phyloP scores from a whole-genome alignment of 1,284 basidiomycete species.

The Cutaneotrichosporon dermatis region DNA sequence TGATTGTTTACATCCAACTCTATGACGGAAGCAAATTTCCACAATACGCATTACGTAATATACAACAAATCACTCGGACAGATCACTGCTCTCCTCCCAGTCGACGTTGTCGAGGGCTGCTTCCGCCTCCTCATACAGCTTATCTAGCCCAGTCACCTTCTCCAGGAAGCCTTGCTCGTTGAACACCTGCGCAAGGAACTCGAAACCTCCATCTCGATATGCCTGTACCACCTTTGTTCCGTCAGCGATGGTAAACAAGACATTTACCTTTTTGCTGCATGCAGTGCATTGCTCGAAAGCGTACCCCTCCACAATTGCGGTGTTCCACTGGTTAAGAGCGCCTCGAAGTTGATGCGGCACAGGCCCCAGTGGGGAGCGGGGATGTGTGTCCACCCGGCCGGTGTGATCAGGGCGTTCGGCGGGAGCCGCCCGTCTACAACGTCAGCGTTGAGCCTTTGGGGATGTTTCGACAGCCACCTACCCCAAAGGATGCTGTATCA shows the following conservation, averaged over 20 bases:
- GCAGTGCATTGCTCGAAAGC: constrained; percentile 88
- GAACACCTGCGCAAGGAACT: constrained; percentile 75
- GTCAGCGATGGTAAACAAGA: background rate
- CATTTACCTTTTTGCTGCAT: constrained; percentile 69
- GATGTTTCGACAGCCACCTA: constrained; percentile 45
- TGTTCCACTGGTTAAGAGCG: constrained; percentile 79
- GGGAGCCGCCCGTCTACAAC: constrained; percentile 59
- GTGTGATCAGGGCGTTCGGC: constrained; percentile 45
- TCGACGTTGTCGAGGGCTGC: constrained; percentile 19
- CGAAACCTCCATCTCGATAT: constrained; percentile 70
- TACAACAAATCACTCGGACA: too few relatives aligned
- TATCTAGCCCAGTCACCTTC: constrained; percentile 75
- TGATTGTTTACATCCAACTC: constrained; percentile 5
- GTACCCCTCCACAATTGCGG: constrained; percentile 73
- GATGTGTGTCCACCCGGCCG: too few relatives aligned
- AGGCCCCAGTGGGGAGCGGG: constrained; percentile 65
- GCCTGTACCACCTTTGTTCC: constrained; percentile 63
- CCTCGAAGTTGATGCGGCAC: constrained; percentile 94
- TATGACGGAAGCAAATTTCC: background rate
- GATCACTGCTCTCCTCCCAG: constrained; percentile 16
- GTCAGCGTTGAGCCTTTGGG: background rate
- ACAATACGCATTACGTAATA: too few relatives aligned
- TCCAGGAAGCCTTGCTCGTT: constrained; percentile 81
- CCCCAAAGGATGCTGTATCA: constrained; percentile 87
- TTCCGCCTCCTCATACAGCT: constrained; percentile 68